Percentiles rank a stretch among this genome's conserved stretches.
Evolutionary conservation across 1,139 yeast species (phyloP).

Genomic region (Geotrichum restrictum): DNA sequence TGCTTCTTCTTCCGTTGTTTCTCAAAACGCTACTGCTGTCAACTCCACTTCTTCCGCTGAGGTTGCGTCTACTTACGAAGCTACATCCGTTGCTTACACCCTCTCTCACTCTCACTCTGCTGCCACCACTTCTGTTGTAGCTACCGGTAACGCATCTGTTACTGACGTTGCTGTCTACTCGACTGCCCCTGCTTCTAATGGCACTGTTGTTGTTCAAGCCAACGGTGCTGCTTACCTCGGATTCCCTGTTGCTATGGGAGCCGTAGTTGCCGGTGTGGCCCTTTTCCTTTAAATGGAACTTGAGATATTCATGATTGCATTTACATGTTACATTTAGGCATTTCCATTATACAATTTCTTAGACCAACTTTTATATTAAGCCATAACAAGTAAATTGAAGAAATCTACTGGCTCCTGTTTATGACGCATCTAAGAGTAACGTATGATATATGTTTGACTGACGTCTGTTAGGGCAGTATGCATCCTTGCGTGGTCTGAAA

Average conservation of each 20-base stretch:
- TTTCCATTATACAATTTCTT: not conserved
- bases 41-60: too few relatives aligned
- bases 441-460: too few relatives aligned
- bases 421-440: too few relatives aligned
- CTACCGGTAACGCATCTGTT: not conserved
- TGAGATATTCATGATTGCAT: constrained; percentile 4
- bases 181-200: constrained; percentile 1
- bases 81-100: constrained; percentile 1
- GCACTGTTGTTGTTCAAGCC: constrained; percentile 6
- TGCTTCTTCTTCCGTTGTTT: constrained; percentile 7
- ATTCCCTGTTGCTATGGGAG: constrained; percentile 14
- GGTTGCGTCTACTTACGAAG: too few relatives aligned
- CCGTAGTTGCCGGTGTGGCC: constrained; percentile 15
- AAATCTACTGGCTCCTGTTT: too few relatives aligned
- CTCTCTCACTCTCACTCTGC: constrained; percentile 4
- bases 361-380: too few relatives aligned
- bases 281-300: not conserved
- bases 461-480: too few relatives aligned
- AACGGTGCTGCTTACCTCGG: constrained; percentile 15
- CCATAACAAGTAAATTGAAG: too few relatives aligned
- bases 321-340: constrained; percentile 5
- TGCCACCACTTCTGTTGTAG: constrained; percentile 2
- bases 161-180: constrained; percentile 1
- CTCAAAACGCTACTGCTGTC: too few relatives aligned
- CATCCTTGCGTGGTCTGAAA: too few relatives aligned